These are phyloP conservation scores for Epichloe hybrida DNA, from an alignment of 2,329 filamentous ascomycete genomes.

Conservation along the genomic window DNA sequence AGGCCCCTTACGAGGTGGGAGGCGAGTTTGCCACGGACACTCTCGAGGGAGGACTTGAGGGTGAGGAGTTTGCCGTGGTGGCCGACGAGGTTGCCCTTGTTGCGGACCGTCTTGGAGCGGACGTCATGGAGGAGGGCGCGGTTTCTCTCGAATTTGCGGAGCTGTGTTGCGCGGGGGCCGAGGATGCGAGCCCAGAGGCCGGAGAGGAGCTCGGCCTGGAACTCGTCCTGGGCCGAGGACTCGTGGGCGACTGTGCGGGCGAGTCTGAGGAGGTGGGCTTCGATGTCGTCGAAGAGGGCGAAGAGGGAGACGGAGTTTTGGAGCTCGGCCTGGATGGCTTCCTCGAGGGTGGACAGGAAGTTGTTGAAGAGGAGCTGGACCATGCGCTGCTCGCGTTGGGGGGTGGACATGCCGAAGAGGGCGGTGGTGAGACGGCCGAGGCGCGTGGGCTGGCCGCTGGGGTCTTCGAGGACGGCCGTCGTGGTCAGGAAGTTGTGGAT, in stretches of 20 bases:
- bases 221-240: slow-evolving; percentile 63
- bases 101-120: slow-evolving; percentile 68
- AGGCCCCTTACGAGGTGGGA: slow-evolving; percentile 65
- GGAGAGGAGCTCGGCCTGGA: slow-evolving; percentile 68
- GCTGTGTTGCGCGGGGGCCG: slow-evolving; percentile 56
- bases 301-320: slow-evolving; percentile 70
- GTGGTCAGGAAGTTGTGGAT: slow-evolving; percentile 63
- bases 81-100: slow-evolving; percentile 75
- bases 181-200: slow-evolving; percentile 78
- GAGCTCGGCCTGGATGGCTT: slow-evolving; percentile 75
- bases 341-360: slow-evolving; percentile 76
- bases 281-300: slow-evolving; percentile 80
- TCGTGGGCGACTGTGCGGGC: slow-evolving; percentile 77
- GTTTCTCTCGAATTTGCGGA: slow-evolving; percentile 91
- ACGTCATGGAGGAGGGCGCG: slow-evolving; percentile 65
- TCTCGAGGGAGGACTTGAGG: slow-evolving; percentile 77
- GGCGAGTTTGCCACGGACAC: slow-evolving; percentile 68
- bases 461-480: slow-evolving; percentile 44
- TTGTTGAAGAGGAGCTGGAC: slow-evolving; percentile 76
- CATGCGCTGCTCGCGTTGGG: slow-evolving; percentile 67
- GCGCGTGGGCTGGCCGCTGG: slow-evolving; percentile 44
- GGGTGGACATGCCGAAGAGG: slow-evolving; percentile 66
- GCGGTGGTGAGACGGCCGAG: slow-evolving; percentile 56
- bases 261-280: slow-evolving; percentile 79
- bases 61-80: slow-evolving; percentile 76